phyloP scores from a whole-genome alignment of 768 basidiomycete genomes.

The Tricholoma sp. region DNA sequence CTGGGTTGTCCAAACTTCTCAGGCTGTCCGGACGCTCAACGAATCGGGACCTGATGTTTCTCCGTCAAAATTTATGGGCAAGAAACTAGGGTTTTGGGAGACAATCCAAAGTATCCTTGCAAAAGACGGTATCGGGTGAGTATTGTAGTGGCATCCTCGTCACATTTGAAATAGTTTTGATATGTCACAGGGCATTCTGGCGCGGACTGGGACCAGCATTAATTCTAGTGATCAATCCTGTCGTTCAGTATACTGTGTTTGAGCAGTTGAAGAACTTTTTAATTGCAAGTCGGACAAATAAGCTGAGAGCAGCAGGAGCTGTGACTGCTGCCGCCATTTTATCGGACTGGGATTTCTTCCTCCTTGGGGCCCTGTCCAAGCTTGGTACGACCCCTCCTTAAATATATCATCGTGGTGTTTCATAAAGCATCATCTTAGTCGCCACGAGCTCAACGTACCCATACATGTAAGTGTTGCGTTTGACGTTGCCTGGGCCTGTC shows the following conservation, averaged over 20 bases:
- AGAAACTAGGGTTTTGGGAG: conserved; percentile 58
- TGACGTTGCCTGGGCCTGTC: neutral
- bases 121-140: conserved; percentile 59
- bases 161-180: neutral
- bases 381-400: conserved; percentile 45
- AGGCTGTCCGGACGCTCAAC: conserved; percentile 62
- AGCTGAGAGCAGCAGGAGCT: conserved; percentile 42
- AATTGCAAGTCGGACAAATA: conserved; percentile 54
- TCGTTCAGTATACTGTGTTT: conserved; percentile 91
- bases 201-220: conserved; percentile 93
- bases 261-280: conserved; percentile 91
- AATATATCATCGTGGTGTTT: neutral
- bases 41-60: conserved; percentile 22
- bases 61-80: conserved; percentile 25
- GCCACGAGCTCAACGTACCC: conserved; percentile 46
- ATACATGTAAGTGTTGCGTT: conserved; percentile 34
- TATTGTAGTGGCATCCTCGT: neutral
- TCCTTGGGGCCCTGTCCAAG: conserved; percentile 93
- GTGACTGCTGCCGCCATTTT: conserved; percentile 47
- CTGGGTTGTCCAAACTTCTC: conserved; percentile 94
- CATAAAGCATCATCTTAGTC: conserved; percentile 24
- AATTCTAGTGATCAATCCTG: conserved; percentile 89
- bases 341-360: conserved; percentile 86
- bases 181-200: conserved; percentile 64
- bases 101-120: conserved; percentile 65